A percentile compares a stretch with the other conserved stretches of the same genome.
Evolutionary conservation across 164 flowering plant genomes (phyloP).

Genomic region (Pachysandra terminalis): DNA sequence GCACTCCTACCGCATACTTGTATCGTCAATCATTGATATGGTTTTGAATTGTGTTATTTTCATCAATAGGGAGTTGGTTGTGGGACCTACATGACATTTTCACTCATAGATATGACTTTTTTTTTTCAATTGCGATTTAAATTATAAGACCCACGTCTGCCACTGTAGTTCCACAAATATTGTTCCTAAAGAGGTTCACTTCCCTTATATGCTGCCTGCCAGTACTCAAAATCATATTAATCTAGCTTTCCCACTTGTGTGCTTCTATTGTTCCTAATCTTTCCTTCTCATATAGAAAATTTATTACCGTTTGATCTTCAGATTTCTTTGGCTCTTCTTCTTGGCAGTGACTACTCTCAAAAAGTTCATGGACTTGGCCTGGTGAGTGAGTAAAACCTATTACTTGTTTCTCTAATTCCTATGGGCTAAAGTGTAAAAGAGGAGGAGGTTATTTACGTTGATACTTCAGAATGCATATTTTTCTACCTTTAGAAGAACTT

Average conservation of each 20-base stretch:
- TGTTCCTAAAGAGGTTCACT: not conserved
- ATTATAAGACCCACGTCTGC: not conserved
- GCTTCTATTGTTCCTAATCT: not conserved
- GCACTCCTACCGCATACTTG: not conserved
- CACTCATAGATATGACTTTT: no score
- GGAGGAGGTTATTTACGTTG: not conserved
- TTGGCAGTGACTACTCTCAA: slow-evolving; percentile 84
- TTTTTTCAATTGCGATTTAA: not conserved
- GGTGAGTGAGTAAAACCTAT: slow-evolving; percentile 36
- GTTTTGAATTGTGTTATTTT: not conserved
- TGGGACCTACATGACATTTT: not conserved
- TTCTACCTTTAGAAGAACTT: not conserved
- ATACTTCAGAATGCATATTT: not conserved
- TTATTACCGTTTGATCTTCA: slow-evolving; percentile 23
- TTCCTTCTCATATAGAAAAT: slow-evolving; percentile 6
- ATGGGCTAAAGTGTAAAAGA: not conserved
- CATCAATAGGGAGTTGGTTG: not conserved
- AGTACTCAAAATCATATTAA: not conserved
- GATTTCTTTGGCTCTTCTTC: slow-evolving; percentile 84
- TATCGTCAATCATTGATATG: not conserved
- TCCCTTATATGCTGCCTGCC: not conserved
- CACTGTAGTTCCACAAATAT: not conserved
- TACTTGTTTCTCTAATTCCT: not conserved
- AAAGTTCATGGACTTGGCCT: slow-evolving; percentile 84
- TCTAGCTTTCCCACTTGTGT: not conserved